Evolutionary conservation across 2,329 filamentous ascomycete species (phyloP), one percentile per base, ranked within the genome.

Genomic region (Arthroderma uncinatum): DNA sequence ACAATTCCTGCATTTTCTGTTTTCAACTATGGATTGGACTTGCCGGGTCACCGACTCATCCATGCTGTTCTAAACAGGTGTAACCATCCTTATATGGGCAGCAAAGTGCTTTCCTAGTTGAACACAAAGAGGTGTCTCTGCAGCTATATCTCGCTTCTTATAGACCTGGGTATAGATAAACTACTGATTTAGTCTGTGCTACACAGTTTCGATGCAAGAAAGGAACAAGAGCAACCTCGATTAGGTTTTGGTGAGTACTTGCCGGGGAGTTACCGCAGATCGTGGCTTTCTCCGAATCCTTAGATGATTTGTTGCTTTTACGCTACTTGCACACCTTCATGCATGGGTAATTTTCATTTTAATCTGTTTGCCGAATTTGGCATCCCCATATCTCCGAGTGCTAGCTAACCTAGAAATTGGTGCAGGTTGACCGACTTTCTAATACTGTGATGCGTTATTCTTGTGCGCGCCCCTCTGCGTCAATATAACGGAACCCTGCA

Each of bases 81-180:
- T 50, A 50, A 50, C 44, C 44, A 50, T 50, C 44, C 44, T 50
- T 19, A 50, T 16, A 25, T 5, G n/a, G 23, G 9, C 44, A 50
- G 19, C 44, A 50, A 33, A 50, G 44, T 50, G 44, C 23, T 50
- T 33, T 30, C 44, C 28, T 50, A 33, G 28, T 50, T 50, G 25
- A 50, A 50, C 25, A 50, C 25, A 19, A 25, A 6, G 25, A 50
- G 23, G 44, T 33, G 44, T 7, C 25, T 50, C 28, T 16, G 25
- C 44, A 33, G 44, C 25, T 50, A 50, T 50, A 50, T 50, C 25
- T 50, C 44, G n/a, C 25, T 30, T 34, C 10, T 30, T 50, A 50
- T 50, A 34, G 44, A 50, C 44, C 14, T 50, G 44, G 44, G 33
- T 50, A 50, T 30, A 8, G 40, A n/a, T 50, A 30, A 30, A 19